Evolutionary conservation across 2,329 filamentous ascomycete species (phyloP), one percentile per base, ranked within the genome.

Genomic region (Penicillium sp.): DNA sequence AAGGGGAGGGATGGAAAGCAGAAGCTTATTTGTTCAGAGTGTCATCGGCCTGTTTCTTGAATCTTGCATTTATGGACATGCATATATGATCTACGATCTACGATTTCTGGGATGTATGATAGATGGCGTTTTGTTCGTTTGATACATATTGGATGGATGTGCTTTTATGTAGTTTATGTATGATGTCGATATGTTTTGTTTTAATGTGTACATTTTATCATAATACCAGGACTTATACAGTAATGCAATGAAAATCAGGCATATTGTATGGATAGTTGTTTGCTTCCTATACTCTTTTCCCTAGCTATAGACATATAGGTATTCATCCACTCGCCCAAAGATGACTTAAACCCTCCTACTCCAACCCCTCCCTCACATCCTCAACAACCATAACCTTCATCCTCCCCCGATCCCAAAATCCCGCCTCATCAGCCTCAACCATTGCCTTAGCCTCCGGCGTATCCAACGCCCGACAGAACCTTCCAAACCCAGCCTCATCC

Each of bases 21-120:
- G 67, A 78, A 77, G 57, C 71, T 89, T 60, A 78, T 86, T n/a
- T 90, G 87, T 69, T 80, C 80, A 35, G 79, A 77, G 43, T 90
- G 80, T 52, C 65, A 67, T 45, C 67, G 59, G 22, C 61, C 70
- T 37, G 61, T 72, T 49, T 56, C 50, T 54, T 69, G 50, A 65
- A 4, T 40, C 25, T 44, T 40, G 31, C 8, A 33, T 43, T 57
- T 38, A 35, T 33, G 25, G 17, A 9, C 28, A 17, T 43, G 31
- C 17, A 44, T 43, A 48, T 38, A 31, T 49, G 31, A 38, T 53
- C 40, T 43, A 57, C 43, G 47, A 28, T 36, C 7, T 46, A 43
- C 42, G 22, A 43, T 28, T 14, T 44, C 43, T 31, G 45, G 28
- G 37, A 45, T 50, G 38, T 50, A 44, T 30, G 33, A 33, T 50